Evolutionary conservation across 2,329 filamentous ascomycete genomes (phyloP), one percentile per base, ranked within the genome.

Genomic region (Rhynchosporium graminicola): DNA sequence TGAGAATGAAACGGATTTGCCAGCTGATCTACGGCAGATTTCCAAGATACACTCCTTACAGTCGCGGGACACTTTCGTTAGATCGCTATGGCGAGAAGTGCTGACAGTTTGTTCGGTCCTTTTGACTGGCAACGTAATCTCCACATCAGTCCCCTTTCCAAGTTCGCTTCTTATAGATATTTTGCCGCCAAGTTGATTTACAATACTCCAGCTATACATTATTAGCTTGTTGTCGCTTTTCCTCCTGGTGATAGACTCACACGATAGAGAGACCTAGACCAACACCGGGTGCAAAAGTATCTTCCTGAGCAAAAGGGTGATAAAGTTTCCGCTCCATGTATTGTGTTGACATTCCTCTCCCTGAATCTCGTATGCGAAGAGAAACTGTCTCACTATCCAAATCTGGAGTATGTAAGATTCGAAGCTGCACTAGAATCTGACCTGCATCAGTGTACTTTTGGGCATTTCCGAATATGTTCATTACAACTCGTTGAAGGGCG

Each of bases 261-360:
- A 89, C 86, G 12, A 89, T 86, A 5, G 83, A 85, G 33, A 89
- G 73, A 0, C 87, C 87, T 0, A 89, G 75, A 0, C 86, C 86
- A 1, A 83, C 83, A 0, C 86, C 86, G 3, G 82, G 80, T 2
- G 83, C 80, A 33, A 89, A 75, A 0, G 79, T 77, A 61, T 87
- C 82, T 68, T 89, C 87, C 64, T 89, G 87, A 0, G 79, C 76
- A 66, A 88, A 88, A 0, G 85, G 83, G 0, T 81, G 82, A 67
- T 85, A 89, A 0, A 88, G 74, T 13, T 81, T 80, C 3, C 81
- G 80, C 28, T 82, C 78, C 59, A 87, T 76, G 64, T 85, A 89
- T 15, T 87, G 82, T 28, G 82, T 78, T 0, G 82, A 84, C 67
- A 89, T 88, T 12, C 86, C 87, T 26, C 60, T 81, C 1, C 87